phyloP scores from a whole-genome alignment of 2,329 filamentous ascomycete genomes.

The Tolypocladium capitatum region DNA sequence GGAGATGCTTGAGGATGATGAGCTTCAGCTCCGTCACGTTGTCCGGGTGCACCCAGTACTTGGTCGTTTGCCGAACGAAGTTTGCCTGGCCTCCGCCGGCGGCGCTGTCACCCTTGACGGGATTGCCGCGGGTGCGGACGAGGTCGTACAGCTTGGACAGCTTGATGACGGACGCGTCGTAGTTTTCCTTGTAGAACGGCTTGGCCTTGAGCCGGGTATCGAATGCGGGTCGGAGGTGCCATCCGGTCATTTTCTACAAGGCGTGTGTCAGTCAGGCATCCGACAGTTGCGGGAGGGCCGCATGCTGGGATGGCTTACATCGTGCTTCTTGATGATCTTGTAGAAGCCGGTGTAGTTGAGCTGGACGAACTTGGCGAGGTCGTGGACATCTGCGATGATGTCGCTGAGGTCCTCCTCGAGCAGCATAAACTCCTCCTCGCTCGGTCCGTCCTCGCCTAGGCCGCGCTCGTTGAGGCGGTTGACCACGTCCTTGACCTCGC shows the following conservation, averaged over 20 bases:
- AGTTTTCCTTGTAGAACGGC: constrained; percentile 98
- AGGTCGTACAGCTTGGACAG: constrained; percentile 91
- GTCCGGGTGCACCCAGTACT: constrained; percentile 98
- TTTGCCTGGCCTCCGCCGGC: constrained; percentile 88
- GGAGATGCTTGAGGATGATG: constrained; percentile 93
- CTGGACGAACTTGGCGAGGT: constrained; percentile 95
- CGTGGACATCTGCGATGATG: constrained; percentile 96
- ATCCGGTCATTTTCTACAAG: constrained; percentile 74
- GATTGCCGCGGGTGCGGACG: constrained; percentile 84
- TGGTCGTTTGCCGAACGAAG: constrained; percentile 94
- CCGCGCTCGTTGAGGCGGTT: constrained; percentile 54
- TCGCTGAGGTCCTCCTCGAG: constrained; percentile 93
- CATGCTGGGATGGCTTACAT: constrained; percentile 41
- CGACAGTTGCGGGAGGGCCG: constrained; percentile 27
- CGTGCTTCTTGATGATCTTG: constrained; percentile 99
- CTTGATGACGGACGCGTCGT: constrained; percentile 89
- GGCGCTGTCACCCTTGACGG: constrained; percentile 79
- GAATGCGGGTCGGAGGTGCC: constrained; percentile 92
- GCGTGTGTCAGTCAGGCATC: constrained; percentile 9
- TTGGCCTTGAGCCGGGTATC: constrained; percentile 88
- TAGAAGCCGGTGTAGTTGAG: constrained; percentile 98
- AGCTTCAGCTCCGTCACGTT: constrained; percentile 98
- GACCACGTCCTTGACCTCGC: constrained; percentile 81
- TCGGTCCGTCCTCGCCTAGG: constrained; percentile 44
- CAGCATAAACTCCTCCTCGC: constrained; percentile 86